Evolutionary conservation across 176 grass and related monocot genomes (phyloP), one percentile per base, ranked within the genome.

Genomic region (Alloteropsis semialata): DNA sequence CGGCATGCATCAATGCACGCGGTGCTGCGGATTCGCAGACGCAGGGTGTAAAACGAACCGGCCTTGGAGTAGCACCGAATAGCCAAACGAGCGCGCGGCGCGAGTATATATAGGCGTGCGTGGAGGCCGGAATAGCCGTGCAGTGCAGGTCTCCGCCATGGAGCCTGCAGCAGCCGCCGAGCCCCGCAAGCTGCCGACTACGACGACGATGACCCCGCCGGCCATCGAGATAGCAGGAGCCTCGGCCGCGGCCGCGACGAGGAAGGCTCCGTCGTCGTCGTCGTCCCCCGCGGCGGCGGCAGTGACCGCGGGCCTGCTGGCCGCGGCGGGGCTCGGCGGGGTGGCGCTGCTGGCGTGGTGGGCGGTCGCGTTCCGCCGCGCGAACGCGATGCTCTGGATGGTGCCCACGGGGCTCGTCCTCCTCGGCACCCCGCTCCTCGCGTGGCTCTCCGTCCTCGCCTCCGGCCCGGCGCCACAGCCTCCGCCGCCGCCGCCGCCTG

Each of bases 321-420:
- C 36, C 72, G 38, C 75, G 24, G 76, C 73, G 27, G 78, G 74
- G 33, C 46, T 90, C 27, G 29, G 69, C 55, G 91, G 91, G 7
- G 81, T 66, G 28, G 88, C 46, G 19, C 57, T 93, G 72, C 50
- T 93, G 77, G 78, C 80, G 25, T 90, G 81, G 88, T 93, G 91
- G 91, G 73, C 34, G 33, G 63, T 88, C 9, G 67, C 38, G 39
- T 93, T 90, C 76, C 91, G 82, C 79, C 77, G 24, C 2, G 74
- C 27, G 3, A 82, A 88, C 65, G 58, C 58, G 75, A 85, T 84
- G 65, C 72, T 89, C 27, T 94, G 92, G 92, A 94, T 94, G 92
- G 92, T 94, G 62, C 89, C 89, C 37, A 63, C 76, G 24, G 82
- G 88, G 42, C 60, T 91, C 48, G 61, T 94, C 65, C 61, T 94